phyloP scores from a whole-genome alignment of 768 basidiomycete species.

The Trametes meyenii region DNA sequence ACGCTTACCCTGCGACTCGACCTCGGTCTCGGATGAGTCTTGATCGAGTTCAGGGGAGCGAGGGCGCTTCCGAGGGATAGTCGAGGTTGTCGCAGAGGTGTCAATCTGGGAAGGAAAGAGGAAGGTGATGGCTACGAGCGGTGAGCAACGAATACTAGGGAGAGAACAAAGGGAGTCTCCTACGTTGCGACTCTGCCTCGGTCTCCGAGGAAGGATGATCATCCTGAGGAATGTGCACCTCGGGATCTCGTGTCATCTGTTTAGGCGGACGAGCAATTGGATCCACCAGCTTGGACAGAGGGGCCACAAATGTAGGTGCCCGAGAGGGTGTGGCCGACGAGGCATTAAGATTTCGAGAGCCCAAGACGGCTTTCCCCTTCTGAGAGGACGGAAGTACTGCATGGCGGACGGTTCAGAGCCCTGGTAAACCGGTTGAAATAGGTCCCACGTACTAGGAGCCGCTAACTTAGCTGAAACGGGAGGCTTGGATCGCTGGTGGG shows the following conservation, averaged over 20 bases:
- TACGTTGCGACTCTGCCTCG: conserved; percentile 20
- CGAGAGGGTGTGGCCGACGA: background rate
- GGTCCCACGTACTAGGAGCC: background rate
- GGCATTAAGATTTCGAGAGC: conserved; percentile 7
- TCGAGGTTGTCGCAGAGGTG: background rate
- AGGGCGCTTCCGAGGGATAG: conserved; percentile 5
- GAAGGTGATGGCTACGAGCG: conserved; percentile 9
- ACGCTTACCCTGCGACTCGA: conserved; percentile 23
- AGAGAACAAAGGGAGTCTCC: background rate
- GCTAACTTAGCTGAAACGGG: background rate
- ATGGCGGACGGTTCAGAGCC: background rate
- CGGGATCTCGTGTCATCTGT: background rate
- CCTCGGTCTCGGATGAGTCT: conserved; percentile 24
- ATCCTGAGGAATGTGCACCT: background rate
- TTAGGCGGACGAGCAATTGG: background rate
- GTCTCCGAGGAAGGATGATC: conserved; percentile 12
- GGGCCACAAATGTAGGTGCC: background rate
- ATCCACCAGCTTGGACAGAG: background rate
- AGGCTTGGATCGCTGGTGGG: background rate
- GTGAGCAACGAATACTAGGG: background rate
- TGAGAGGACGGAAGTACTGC: background rate
- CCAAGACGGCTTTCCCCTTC: background rate
- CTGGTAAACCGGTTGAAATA: too few relatives aligned
- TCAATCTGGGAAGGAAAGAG: conserved; percentile 13
- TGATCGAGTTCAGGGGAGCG: conserved; percentile 4